A percentile compares a stretch with the other conserved stretches of the same genome.
Conservation (phyloP, 176 grass and related monocot species). For the Avena atlantica region DNA sequence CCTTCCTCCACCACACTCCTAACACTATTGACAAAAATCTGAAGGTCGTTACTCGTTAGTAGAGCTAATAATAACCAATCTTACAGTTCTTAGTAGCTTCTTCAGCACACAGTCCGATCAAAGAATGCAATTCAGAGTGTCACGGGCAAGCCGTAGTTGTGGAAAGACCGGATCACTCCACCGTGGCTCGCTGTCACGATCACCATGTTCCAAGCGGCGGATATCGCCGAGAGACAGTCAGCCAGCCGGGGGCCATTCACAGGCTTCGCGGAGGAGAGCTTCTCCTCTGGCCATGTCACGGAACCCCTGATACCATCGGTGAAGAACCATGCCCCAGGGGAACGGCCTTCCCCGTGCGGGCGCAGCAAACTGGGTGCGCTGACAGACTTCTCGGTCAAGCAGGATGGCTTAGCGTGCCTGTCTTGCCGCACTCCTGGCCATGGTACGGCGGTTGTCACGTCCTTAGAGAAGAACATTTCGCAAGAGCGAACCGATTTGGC, state of each 20-base stretch:
- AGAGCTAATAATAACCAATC: not conserved
- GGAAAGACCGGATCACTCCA: constrained; percentile 79
- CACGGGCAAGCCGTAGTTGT: constrained; percentile 84
- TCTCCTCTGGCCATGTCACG: constrained; percentile 85
- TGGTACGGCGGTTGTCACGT: constrained; percentile 56
- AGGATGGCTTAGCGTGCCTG: not conserved
- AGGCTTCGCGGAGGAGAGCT: constrained; percentile 39
- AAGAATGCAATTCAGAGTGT: constrained; percentile 45
- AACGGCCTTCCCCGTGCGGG: constrained; percentile 41
- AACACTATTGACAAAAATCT: constrained; percentile 24
- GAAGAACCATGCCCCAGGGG: constrained; percentile 52
- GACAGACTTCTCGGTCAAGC: constrained; percentile 28
- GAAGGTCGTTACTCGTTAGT: constrained; percentile 22
- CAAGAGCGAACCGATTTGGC: constrained; percentile 56
- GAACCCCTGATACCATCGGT: constrained; percentile 48
- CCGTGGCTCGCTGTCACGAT: constrained; percentile 74
- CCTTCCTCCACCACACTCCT: constrained; percentile 22
- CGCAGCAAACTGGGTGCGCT: not conserved
- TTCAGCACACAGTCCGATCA: not conserved
- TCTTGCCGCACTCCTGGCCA: constrained; percentile 60
- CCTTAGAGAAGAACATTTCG: constrained; percentile 75
- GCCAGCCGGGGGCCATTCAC: not conserved
- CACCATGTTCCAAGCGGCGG: constrained; percentile 65
- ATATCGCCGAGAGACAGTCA: constrained; percentile 38
- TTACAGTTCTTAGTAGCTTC: not conserved